Evolutionary conservation across 208 protist genomes (phyloP), one percentile per base, ranked within the genome.

Genomic region (Leishmania arabica): DNA sequence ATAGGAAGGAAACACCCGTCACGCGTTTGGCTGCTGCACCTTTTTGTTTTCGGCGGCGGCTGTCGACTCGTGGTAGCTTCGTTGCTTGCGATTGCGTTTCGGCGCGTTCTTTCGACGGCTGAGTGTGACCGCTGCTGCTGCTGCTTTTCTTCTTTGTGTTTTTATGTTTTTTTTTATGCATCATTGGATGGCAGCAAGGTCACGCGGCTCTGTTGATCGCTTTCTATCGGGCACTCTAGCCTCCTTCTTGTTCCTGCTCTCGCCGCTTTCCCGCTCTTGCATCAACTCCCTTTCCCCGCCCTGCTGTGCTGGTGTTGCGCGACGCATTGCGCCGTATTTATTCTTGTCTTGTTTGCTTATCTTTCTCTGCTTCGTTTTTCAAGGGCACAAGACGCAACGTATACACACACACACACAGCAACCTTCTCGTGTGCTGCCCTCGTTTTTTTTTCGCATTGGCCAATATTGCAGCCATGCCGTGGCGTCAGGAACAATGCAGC

Each of bases 401-500:
- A 42, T 42, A 49, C 6, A 8, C 11, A 49, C 40, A 49, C 6
- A 8, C 11, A 49, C 40, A 49, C 21, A 24, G 31, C 3, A 1
- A 71, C 7, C 5, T 3, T 71, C 24, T 75, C 47, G 70, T 58
- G 2, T 21, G 2, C 37, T 6, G 40, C 40, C 66, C 40, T 65
- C 60, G 31, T 24, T 47, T 71, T 21, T 64, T 70, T 21, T n/a
- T 71, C 15, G 3, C 31, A 27, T 40, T 68, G 8, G 17, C 62
- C 13, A 40, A 68, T 68, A 34, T 17, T 72, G 66, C 9, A 4
- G 27, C 45, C 3, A 82, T 79, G 71, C 51, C 68, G 75, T 95
- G 94, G 94, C 84, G 87, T 54, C 75, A 86, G 66, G 94, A 97
- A 87, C 83, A 86, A 9, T 93, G 90, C 80, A 97, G 94, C 83